Conservation (phyloP, 2,329 filamentous ascomycete species). For the Ambrosiella cleistominuta region DNA sequence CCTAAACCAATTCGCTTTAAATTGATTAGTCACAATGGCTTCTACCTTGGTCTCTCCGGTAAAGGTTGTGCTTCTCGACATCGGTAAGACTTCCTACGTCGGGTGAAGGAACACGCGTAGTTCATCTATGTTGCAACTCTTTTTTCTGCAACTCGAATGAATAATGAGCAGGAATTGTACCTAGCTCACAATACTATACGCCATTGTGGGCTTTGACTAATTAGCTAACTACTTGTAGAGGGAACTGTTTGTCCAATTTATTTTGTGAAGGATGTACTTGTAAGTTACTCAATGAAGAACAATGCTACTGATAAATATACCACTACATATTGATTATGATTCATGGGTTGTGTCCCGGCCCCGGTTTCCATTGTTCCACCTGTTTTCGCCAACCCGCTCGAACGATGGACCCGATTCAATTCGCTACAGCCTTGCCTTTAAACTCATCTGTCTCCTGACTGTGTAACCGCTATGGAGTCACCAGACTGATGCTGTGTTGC, state of each 20-base stretch:
- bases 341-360: neutral
- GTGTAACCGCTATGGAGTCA: neutral
- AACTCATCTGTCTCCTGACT: too few species aligned
- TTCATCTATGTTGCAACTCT: too few species aligned
- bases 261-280: conserved; percentile 68
- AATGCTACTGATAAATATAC: too few species aligned
- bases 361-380: neutral
- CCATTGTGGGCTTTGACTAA: neutral
- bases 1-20: neutral
- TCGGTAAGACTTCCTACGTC: conserved; percentile 28
- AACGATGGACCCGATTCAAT: neutral
- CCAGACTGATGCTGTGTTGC: conserved; percentile 1
- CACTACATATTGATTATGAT: neutral
- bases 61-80: conserved; percentile 38
- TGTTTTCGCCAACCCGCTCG: too few species aligned
- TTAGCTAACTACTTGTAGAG: conserved; percentile 30
- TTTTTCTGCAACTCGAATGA: too few species aligned
- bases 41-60: conserved; percentile 14
- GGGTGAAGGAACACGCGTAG: too few species aligned
- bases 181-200: too few species aligned
- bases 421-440: too few species aligned
- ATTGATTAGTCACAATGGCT: neutral
- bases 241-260: conserved; percentile 70
- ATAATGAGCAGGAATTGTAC: too few species aligned
- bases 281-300: conserved; percentile 28